phyloP scores from a whole-genome alignment of 192 early-diverging fungal species.

The Backusella morwellensis region DNA sequence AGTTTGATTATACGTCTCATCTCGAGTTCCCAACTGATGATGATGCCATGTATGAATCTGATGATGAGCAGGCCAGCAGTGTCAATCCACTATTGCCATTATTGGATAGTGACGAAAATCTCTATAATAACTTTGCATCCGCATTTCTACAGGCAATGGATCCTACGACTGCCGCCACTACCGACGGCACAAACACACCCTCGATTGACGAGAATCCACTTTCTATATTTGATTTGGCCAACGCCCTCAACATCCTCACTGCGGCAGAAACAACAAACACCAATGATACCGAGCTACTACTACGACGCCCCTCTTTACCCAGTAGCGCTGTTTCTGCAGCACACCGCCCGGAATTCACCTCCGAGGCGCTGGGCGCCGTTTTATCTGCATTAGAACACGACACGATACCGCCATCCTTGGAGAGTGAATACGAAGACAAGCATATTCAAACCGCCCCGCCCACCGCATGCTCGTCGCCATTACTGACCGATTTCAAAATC shows the following conservation, averaged over 20 bases:
- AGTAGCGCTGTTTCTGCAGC: slow-evolving; percentile 16
- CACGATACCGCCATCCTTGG: neutral
- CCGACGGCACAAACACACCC: neutral
- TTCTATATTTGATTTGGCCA: slow-evolving; percentile 13
- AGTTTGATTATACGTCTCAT: slow-evolving; percentile 17
- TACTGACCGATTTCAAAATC: slow-evolving; percentile 5
- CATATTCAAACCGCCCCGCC: slow-evolving; percentile 20
- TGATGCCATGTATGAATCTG: slow-evolving; percentile 28
- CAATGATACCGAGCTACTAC: neutral
- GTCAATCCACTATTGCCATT: slow-evolving; percentile 9
- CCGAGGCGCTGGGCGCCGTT: slow-evolving; percentile 10
- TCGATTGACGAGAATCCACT: neutral
- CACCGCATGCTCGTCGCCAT: slow-evolving; percentile 22
- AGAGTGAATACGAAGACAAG: neutral
- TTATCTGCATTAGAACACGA: slow-evolving; percentile 19
- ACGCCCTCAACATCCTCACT: neutral
- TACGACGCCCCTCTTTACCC: slow-evolving; percentile 18
- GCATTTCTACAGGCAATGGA: slow-evolving; percentile 21
- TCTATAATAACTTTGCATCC: slow-evolving; percentile 20
- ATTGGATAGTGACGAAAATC: slow-evolving; percentile 1
- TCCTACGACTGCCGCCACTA: neutral
- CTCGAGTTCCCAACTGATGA: neutral
- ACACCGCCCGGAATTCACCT: neutral
- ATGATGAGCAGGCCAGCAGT: slow-evolving; percentile 16
- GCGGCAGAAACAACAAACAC: neutral